These are phyloP conservation scores for Candida mattraensis DNA, from an alignment of 805 yeast species.

Conservation along the genomic window DNA sequence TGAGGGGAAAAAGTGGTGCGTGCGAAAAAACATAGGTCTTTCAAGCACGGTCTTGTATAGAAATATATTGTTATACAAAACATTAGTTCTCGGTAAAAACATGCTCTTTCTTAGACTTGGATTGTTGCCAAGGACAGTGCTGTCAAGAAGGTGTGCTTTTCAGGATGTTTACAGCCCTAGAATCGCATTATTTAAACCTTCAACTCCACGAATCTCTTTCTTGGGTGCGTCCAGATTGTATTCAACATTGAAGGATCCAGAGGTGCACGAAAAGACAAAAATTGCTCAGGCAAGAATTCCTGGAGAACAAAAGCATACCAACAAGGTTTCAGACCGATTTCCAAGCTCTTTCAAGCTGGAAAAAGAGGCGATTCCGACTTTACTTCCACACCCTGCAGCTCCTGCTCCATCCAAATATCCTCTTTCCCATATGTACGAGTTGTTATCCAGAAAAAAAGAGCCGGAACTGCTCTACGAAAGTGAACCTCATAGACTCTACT, in stretches of 20 bases:
- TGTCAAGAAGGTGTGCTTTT: too few species aligned
- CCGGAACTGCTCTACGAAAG: constrained; percentile 82
- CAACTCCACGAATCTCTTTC: too few species aligned
- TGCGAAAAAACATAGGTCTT: too few species aligned
- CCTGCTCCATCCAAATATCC: constrained; percentile 67
- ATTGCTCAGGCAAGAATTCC: constrained; percentile 50
- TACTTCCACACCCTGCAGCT: constrained; percentile 74
- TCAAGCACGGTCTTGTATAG: too few species aligned
- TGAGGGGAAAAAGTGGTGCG: too few species aligned
- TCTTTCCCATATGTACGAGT: constrained; percentile 61
- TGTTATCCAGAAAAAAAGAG: constrained; percentile 47
- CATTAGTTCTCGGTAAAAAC: too few species aligned
- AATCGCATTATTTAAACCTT: too few species aligned
- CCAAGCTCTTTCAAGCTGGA: constrained; percentile 63
- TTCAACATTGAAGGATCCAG: constrained; percentile 17
- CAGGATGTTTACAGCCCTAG: too few species aligned
- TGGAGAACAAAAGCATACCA: constrained; percentile 46
- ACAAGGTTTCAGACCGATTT: constrained; percentile 55
- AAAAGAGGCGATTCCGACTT: constrained; percentile 62
- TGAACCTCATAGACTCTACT: constrained; percentile 78
- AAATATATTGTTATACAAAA: too few species aligned
- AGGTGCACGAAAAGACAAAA: constrained; percentile 27
- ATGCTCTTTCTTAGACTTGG: too few species aligned
- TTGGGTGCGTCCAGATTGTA: too few species aligned
- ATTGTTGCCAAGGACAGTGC: too few species aligned